Conservation (phyloP, 768 basidiomycete species). For the Lentinula aciculospora region DNA sequence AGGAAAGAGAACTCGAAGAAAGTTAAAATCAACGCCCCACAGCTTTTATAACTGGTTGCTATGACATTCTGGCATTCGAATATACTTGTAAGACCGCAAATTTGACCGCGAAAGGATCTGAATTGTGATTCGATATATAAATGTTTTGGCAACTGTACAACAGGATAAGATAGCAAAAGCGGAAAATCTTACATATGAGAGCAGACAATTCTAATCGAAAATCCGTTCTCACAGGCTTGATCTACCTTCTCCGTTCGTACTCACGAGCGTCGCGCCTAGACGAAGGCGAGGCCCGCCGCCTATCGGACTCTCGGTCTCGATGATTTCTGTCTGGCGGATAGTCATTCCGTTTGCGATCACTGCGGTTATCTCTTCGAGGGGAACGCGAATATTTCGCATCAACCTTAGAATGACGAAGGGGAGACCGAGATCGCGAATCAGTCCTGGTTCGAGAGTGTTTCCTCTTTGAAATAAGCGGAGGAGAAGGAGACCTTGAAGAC, state of each 20-base stretch:
- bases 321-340: not conserved
- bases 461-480: not conserved
- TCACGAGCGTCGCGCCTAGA: not conserved
- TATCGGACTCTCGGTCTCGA: not conserved
- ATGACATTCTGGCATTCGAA: not conserved
- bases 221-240: not conserved
- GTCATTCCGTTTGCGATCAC: not conserved
- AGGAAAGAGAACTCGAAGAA: not conserved
- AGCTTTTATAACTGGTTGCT: not conserved
- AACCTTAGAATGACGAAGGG: not conserved
- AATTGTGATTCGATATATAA: not conserved
- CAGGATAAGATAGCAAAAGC: not conserved
- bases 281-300: not conserved
- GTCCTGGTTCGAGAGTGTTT: not conserved
- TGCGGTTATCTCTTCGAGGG: not conserved
- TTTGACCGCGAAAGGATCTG: not conserved
- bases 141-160: not conserved
- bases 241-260: conserved; percentile 1
- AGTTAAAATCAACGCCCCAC: not conserved
- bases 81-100: not conserved
- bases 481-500: conserved; percentile 3
- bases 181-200: not conserved
- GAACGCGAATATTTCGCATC: not conserved
- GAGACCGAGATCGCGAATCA: conserved; percentile 2
- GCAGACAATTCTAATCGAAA: not conserved